phyloP scores from a whole-genome alignment of 192 early-diverging fungal species.

The Mortierella claussenii region DNA sequence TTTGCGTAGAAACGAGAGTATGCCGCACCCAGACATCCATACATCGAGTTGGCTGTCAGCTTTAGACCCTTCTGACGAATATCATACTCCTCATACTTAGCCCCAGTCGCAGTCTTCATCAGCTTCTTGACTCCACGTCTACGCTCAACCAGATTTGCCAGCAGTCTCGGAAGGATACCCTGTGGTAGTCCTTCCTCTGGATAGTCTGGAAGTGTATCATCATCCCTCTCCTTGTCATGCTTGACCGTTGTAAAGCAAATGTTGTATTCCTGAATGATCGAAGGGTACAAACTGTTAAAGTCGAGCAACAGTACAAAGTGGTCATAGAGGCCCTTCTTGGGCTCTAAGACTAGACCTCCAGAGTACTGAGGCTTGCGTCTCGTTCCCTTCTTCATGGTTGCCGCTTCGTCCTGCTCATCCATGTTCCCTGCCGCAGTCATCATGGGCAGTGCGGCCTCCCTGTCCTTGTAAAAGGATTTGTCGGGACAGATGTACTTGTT shows the following conservation, averaged over 20 bases:
- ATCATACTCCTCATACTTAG: conserved; percentile 70
- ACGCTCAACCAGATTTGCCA: conserved; percentile 90
- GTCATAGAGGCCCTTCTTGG: conserved; percentile 97
- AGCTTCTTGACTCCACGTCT: conserved; percentile 89
- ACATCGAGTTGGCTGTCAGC: conserved; percentile 99
- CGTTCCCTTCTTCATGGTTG: conserved; percentile 55
- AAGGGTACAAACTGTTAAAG: conserved; percentile 99
- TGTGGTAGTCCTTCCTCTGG: conserved; percentile 72
- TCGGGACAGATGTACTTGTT: conserved; percentile 95
- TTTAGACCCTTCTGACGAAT: conserved; percentile 96
- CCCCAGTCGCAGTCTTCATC: conserved; percentile 79
- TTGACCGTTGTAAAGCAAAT: conserved; percentile 98
- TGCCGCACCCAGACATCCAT: conserved; percentile 95
- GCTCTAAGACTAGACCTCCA: conserved; percentile 97
- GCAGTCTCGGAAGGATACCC: conserved; percentile 89
- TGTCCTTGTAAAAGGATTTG: conserved; percentile 59
- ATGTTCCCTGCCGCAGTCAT: conserved; percentile 29
- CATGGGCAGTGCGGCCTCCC: conserved; percentile 18
- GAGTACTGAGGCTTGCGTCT: conserved; percentile 91
- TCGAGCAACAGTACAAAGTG: conserved; percentile 94
- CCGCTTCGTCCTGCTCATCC: conserved; percentile 43
- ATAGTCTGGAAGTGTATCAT: conserved; percentile 79
- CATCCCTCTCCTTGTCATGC: conserved; percentile 49
- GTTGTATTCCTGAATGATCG: conserved; percentile 99
- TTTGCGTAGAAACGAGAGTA: conserved; percentile 97